phyloP scores from a whole-genome alignment of 2,329 filamentous ascomycete genomes.

The Penicillium sp. region DNA sequence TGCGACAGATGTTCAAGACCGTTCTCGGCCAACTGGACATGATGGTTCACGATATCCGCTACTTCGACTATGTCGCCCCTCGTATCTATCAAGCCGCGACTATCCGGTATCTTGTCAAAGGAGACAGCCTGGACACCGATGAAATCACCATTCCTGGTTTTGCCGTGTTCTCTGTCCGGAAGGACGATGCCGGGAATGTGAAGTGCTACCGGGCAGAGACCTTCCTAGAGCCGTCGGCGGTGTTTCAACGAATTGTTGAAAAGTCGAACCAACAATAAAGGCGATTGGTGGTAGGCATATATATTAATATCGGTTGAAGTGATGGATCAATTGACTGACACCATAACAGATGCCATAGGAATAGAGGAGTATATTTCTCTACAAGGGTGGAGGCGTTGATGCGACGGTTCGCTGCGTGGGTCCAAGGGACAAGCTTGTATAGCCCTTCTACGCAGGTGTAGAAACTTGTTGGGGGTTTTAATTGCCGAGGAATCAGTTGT shows the following conservation, averaged over 20 bases:
- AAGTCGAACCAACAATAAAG: background rate
- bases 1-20: constrained; percentile 10
- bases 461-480: too few relatives aligned
- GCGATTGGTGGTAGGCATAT: too few relatives aligned
- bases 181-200: background rate
- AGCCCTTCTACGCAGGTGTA: too few relatives aligned
- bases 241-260: constrained; percentile 8
- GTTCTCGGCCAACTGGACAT: constrained; percentile 6
- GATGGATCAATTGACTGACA: too few relatives aligned
- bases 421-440: too few relatives aligned
- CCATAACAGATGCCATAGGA: too few relatives aligned
- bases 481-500: too few relatives aligned
- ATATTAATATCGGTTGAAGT: too few relatives aligned
- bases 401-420: too few relatives aligned
- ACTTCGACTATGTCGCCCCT: constrained; percentile 10
- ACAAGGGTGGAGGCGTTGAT: too few relatives aligned
- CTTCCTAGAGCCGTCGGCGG: constrained; percentile 3
- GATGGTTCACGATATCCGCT: constrained; percentile 9
- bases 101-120: constrained; percentile 11
- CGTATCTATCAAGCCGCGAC: constrained; percentile 10
- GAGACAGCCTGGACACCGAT: constrained; percentile 2
- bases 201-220: constrained; percentile 12
- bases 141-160: constrained; percentile 11
- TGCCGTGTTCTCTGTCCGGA: constrained; percentile 3
- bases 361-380: too few relatives aligned